Base-by-base conservation (phyloP, 2,329 filamentous ascomycete genomes). In the Neopestalotiopsis rosae region DNA sequence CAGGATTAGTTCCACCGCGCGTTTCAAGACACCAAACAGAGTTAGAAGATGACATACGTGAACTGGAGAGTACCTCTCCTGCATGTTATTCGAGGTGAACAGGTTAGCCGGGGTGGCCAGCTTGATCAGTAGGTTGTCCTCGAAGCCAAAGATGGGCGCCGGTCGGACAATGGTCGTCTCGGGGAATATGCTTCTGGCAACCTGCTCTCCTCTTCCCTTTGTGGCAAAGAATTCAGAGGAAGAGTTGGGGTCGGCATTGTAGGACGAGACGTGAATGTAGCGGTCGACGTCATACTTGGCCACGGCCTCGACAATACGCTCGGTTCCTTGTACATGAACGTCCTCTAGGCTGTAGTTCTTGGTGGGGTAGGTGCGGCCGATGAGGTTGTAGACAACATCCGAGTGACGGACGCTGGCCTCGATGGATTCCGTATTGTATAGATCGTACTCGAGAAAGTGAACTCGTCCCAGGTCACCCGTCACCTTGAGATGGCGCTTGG, bases 231-330 rank as follows among this genome's bases (percentile, higher is more conserved):
- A 99, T 77, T 96, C 93, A 12, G 94, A 95, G 2, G 91, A 82
- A 20, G 95, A 98, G 74, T 93, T 87, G 58, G 89, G 87, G 80
- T 92, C 86, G 69, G 94, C 95, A 78, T 95, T 98, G 87, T 97
- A 95, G 40, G 95, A 97, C 10, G 96, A 99, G 75, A 99, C 91
- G 76, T 99, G 96, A 73, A 99, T 94, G 82, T 94, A 99, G 73
- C 96, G 91, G 83, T 99, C 96, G 74, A 98, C 90, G 77, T 99
- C 95, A 83, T 99, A 99, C 84, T 99, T 99, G 76, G 95, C 96
- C 66, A 94, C 94, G 66, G 96, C 94, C 79, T 97, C 94, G 65
- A 90, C 94, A 76, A 99, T 99, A 74, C 96, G 92, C 84, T 97
- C 92, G 20, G 93, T 92, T 71, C 95, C 94, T 80, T 97, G 94